A percentile compares a stretch with the other conserved stretches of the same genome.
phyloP scores from a whole-genome alignment of 139 green algal genomes.

The Ettlia oleoabundans region DNA sequence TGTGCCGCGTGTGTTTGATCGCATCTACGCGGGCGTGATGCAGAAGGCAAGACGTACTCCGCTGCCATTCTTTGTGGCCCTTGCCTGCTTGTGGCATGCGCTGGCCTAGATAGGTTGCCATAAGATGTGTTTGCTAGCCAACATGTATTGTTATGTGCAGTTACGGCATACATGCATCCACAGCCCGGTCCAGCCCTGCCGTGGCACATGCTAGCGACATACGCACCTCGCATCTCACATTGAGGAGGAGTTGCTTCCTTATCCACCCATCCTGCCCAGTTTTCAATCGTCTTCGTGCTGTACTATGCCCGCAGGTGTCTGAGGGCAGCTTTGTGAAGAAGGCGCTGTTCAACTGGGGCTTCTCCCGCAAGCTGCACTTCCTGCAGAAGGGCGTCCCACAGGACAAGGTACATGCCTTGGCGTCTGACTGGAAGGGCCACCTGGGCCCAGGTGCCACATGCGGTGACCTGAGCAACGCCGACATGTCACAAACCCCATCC shows the following conservation, averaged over 20 bases:
- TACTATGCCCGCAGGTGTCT: background rate
- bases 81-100: no score
- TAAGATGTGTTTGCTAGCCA: no score
- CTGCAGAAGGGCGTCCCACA: constrained; percentile 64
- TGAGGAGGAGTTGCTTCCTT: background rate
- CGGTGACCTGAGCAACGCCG: no score
- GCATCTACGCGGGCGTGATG: constrained; percentile 88
- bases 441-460: background rate
- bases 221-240: no score
- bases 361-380: constrained; percentile 77
- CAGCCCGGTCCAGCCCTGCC: no score
- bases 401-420: constrained; percentile 39
- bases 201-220: no score
- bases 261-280: background rate
- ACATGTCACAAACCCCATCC: no score
- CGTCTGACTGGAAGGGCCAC: background rate
- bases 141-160: no score
- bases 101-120: no score
- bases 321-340: constrained; percentile 62
- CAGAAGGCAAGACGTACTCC: constrained; percentile 38
- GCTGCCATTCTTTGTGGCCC: no score
- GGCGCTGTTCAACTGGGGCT: constrained; percentile 83
- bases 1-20: constrained; percentile 96
- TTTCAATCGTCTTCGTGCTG: background rate
- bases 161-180: no score